Conservation (phyloP, 2,329 filamentous ascomycete species). For the Dactylellina parvicollis region DNA sequence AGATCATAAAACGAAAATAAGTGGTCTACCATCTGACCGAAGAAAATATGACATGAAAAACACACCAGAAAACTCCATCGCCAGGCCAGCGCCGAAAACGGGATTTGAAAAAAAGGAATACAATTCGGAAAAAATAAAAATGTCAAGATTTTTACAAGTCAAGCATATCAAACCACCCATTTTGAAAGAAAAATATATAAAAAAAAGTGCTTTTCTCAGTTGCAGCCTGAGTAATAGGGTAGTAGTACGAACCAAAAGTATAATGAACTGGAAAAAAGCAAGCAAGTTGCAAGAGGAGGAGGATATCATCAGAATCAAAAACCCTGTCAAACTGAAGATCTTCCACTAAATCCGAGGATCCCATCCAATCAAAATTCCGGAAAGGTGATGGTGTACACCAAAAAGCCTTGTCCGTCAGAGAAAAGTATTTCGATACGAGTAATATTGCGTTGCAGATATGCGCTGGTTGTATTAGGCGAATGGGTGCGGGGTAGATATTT, state of each 20-base stretch:
- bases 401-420: constrained; percentile 29
- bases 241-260: constrained; percentile 35
- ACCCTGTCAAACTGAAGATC: constrained; percentile 34
- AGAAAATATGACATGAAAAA: constrained; percentile 33
- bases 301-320: constrained; percentile 28
- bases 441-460: constrained; percentile 33
- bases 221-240: constrained; percentile 16
- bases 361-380: constrained; percentile 39
- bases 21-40: neutral
- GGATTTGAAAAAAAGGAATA: constrained; percentile 6
- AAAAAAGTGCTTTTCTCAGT: constrained; percentile 6
- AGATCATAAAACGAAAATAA: constrained; percentile 19
- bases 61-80: constrained; percentile 39
- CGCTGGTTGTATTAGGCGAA: constrained; percentile 26
- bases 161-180: constrained; percentile 39
- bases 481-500: constrained; percentile 53
- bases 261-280: constrained; percentile 28
- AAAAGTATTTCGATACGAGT: constrained; percentile 45
- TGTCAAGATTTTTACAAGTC: no score
- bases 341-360: constrained; percentile 32
- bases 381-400: constrained; percentile 43
- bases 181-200: constrained; percentile 37
- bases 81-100: constrained; percentile 25
- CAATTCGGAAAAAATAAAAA: no score
- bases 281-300: constrained; percentile 8